Conservation (phyloP, 768 basidiomycete genomes). For the Mycena haematopus region DNA sequence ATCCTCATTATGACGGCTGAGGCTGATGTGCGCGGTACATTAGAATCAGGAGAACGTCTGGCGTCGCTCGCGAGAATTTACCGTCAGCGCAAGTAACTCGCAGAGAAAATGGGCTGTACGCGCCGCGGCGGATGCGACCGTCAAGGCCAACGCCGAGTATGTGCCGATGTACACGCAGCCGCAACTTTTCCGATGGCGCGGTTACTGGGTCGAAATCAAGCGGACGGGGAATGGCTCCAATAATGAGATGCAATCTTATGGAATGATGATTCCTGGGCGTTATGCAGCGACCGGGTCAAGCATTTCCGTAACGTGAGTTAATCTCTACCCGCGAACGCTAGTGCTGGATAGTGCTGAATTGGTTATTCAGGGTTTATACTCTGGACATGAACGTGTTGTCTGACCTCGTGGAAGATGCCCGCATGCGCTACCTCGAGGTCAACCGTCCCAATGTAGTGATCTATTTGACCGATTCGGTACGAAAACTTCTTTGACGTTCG, state of each 20-base stretch:
- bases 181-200: constrained; percentile 52
- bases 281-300: constrained; percentile 17
- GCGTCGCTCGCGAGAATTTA: constrained; percentile 49
- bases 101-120: constrained; percentile 31
- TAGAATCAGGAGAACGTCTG: constrained; percentile 52
- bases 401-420: constrained; percentile 49
- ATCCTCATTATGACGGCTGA: background rate
- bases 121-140: constrained; percentile 17
- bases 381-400: constrained; percentile 49
- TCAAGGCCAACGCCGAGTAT: constrained; percentile 45
- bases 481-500: constrained; percentile 11
- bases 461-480: constrained; percentile 42
- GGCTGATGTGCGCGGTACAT: background rate
- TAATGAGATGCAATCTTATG: constrained; percentile 10
- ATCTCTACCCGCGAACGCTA: background rate
- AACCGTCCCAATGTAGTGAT: constrained; percentile 50
- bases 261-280: background rate
- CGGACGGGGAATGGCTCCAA: constrained; percentile 26
- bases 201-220: constrained; percentile 49
- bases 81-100: constrained; percentile 47
- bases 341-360: background rate
- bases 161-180: constrained; percentile 48
- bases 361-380: constrained; percentile 46
- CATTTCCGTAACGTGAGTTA: constrained; percentile 40
- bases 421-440: constrained; percentile 46